Base-by-base conservation (phyloP, 2,329 filamentous ascomycete species). In the Epichloe festucae region DNA sequence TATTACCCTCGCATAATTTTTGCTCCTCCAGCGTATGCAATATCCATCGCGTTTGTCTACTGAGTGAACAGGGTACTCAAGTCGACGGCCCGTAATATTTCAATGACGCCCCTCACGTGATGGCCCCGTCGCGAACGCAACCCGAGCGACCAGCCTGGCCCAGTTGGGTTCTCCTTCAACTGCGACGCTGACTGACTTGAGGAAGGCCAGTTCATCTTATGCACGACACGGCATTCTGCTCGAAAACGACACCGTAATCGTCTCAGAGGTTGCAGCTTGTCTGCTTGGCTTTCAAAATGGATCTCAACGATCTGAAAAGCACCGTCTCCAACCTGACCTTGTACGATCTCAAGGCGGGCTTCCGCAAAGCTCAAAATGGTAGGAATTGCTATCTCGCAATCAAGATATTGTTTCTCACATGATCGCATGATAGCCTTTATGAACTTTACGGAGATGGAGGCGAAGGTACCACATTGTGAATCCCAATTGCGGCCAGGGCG, bases 321-420 rank as follows among this genome's bases (percentile, higher is more conserved):
- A 84, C 87, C 71, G 89, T 95, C 70, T 84, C 84, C 74, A 94
- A 93, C 73, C 77, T 96, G 77, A 87, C 87, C 62, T 78, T 96
- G 69, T 96, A 96, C 75, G 90, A 96, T 70, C 66, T 96, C 73
- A 96, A 96, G 75, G 90, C 90, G 51, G 87, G 89, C 58, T 89
- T 96, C 61, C 84, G 90, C 60, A 95, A 96, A 70, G 87, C 94
- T 54, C 90, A 96, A 66, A 96, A 96, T 91, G 90, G 90, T 95
- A 73, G 48, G 31, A 48, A 49, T 49, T 19, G 52, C 41, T 49
- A 43, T 46, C 49, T 57, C 52, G 23, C 31, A 31, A 8, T n/a
- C 21, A 12, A 19, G 17, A 23, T n/a, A 10, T 10, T 6, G 34
- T 38, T 44, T 48, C 44, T 51, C n/a, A 53, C 40, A 66, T 71